Base-by-base conservation (phyloP, 768 basidiomycete species). In the Tephrocybe sp. region DNA sequence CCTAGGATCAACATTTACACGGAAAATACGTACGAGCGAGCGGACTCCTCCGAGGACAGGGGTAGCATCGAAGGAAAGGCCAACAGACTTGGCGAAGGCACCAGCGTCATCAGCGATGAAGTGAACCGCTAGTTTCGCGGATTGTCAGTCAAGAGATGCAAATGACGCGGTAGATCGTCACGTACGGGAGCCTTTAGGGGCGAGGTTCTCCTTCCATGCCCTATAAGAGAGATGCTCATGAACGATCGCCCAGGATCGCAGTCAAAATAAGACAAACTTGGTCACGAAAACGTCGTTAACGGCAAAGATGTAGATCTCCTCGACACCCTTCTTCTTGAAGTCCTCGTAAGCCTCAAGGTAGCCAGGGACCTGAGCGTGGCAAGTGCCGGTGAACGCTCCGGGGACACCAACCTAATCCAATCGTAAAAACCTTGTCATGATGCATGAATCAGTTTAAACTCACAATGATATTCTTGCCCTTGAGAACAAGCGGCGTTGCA, bases 281-380 rank as follows among this genome's bases (percentile, higher is more conserved):
- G 76, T 80, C 37, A 89, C 86, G 59, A 87, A 93, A 6, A 77
- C 75, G 62, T 95, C 92, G 64, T 94, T 94, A 49, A 89, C 84
- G 21, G 83, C 72, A 47, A 94, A 68, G 47, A 93, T 78, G 53
- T 83, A 86, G 52, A 91, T 79, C 44, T 80, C 74, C 51, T 81
- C 77, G 60, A 92, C 70, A 9, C 89, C 92, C 66, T 90, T 92
- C 3, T 72, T 78, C 69, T 83, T 84, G 79, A 89, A 89, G 61
- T 84, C 72, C 12, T 84, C 77, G 65, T 80, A 86, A 45, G 76
- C 74, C 47, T 76, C 64, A 55, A 92, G 77, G 70, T 86, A 93
- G 9, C 75, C 70, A 0, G 79, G 82, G 19, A 85, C 67, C 57
- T 89, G 85, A 9, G 68, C 71, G 46, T 78, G 80, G 67, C 89